A percentile compares a stretch with the other conserved stretches of the same genome.
Conservation (phyloP, 345 rosid genomes). For the Syzygium jambos region DNA sequence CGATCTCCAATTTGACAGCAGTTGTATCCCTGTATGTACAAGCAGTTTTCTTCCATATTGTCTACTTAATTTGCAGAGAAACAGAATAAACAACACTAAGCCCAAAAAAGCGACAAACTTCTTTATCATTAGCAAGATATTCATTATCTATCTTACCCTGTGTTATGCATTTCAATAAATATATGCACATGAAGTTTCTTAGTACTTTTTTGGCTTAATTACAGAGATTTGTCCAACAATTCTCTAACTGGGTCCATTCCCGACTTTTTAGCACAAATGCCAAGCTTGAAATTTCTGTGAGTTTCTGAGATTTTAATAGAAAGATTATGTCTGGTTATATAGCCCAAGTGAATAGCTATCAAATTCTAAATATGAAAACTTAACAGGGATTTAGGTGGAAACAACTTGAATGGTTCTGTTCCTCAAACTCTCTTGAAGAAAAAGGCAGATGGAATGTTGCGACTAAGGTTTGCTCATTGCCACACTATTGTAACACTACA, state of each 20-base stretch:
- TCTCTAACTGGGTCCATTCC: conserved; percentile 41
- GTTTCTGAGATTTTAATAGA: neutral
- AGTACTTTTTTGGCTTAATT: neutral
- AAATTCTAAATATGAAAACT: neutral
- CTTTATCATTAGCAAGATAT: neutral
- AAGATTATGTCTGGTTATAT: neutral
- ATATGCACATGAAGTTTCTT: neutral
- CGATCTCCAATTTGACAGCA: conserved; percentile 24
- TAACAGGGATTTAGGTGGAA: conserved; percentile 30
- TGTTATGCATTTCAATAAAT: neutral
- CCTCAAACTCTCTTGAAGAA: conserved; percentile 26
- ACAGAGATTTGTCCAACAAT: conserved; percentile 59
- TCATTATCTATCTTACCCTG: neutral
- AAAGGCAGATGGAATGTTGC: conserved; percentile 11
- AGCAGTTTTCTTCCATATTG: neutral
- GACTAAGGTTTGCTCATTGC: neutral
- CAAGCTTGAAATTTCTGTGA: conserved; percentile 36
- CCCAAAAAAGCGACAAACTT: neutral
- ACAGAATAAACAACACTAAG: neutral
- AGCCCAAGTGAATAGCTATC: neutral
- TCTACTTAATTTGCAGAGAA: neutral
- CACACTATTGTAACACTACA: neutral
- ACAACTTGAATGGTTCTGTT: conserved; percentile 29
- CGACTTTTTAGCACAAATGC: conserved; percentile 14
- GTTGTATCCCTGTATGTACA: conserved; percentile 33